Base-by-base conservation (phyloP, 805 yeast species). In the Wickerhamiella dianesei region DNA sequence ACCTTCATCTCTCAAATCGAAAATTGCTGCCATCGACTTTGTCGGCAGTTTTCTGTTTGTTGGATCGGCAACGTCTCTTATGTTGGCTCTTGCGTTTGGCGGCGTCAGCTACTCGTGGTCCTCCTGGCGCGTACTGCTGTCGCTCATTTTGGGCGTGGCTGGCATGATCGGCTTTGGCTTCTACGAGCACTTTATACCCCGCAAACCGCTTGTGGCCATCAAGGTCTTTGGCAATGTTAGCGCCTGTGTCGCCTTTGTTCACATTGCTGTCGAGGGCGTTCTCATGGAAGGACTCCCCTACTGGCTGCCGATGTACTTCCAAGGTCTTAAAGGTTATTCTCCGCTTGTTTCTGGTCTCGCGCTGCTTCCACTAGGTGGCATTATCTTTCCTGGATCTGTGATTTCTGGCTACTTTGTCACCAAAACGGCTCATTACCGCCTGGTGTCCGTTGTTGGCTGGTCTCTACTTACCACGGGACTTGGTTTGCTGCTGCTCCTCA, bases 151-250 rank as follows among this genome's bases (percentile, higher is more conserved):
- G 79, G 97, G 96, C 44, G 73, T 89, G 56, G 97, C 96, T 0
- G 98, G 98, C 29, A 73, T 88, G 42, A 72, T 88, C 41, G 96
- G 96, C 0, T 70, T 87, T 44, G 48, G 89, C n/a, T 39, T 39
- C n/a, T 39, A 39, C 17, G 41, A 39, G 25, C 6, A 12, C 6
- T 20, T 12, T 12, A 19, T 39, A 14, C 41, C 41, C 25, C n/a
- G 16, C 14, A 19, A 21, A 5, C 41, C 41, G 9, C 21, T 39
- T 18, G 18, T 39, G 5, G 14, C 41, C 17, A n/a, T 39, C 96
- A 87, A 76, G 96, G 89, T 76, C 8, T 54, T 75, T 25, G 56
- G 50, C 2, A 56, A 59, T 35, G 61, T 61, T 3, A 64, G 62
- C 25, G 66, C 73, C 2, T 32, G 63, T 17, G 58, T 70, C 3